Percentiles rank a stretch among this genome's conserved stretches.
Evolutionary conservation across 441 rosid species (phyloP).

Genomic region (Aleurites moluccanus): DNA sequence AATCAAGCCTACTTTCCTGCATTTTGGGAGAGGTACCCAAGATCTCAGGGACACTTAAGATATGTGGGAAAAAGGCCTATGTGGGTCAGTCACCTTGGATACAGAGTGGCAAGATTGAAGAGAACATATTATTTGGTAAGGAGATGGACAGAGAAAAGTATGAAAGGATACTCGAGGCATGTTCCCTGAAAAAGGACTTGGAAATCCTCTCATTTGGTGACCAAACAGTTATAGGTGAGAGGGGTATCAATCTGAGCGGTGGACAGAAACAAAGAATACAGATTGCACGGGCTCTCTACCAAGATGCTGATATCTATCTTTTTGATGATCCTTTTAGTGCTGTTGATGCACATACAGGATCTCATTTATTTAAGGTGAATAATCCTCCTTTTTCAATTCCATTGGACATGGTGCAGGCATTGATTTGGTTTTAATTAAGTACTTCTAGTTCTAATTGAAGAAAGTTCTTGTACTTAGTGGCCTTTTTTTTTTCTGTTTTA

Average conservation of each 20-base stretch:
- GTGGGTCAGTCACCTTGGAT: constrained; percentile 95
- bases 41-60: constrained; percentile 43
- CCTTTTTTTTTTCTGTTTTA: neutral
- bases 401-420: neutral
- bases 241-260: constrained; percentile 89
- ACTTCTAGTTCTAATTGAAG: neutral
- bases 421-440: neutral
- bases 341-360: constrained; percentile 90
- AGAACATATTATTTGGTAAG: constrained; percentile 74
- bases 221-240: constrained; percentile 82
- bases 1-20: constrained; percentile 59
- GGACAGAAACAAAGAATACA: constrained; percentile 92
- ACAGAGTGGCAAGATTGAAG: constrained; percentile 78
- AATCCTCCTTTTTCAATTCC: constrained; percentile 7
- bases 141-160: constrained; percentile 67
- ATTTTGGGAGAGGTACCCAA: constrained; percentile 60
- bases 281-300: constrained; percentile 84
- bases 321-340: constrained; percentile 94
- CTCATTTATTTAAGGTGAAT: constrained; percentile 72
- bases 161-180: constrained; percentile 60
- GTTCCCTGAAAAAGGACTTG: constrained; percentile 67
- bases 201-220: constrained; percentile 75
- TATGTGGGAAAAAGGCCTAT: constrained; percentile 70
- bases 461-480: too few species aligned
- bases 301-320: constrained; percentile 74